Evolutionary conservation across 1,139 yeast genomes (phyloP), one percentile per base, ranked within the genome.

Genomic region (Yamadazyma blattariae): DNA sequence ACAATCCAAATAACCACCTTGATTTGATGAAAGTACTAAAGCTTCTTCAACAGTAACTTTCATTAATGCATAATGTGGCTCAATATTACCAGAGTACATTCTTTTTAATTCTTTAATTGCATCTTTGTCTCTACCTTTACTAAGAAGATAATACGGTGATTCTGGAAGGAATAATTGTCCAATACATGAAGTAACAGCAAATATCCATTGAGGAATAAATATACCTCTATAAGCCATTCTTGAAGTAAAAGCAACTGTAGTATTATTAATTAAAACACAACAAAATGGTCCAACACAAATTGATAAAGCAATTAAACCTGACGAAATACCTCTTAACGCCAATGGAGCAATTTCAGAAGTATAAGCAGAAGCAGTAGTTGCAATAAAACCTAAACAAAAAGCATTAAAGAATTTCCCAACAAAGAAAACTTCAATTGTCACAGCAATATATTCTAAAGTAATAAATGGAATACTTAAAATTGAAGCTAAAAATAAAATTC

Each of bases 11-110:
- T 49, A 50, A 17, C 52, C 7, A 32, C 31, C 25, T 3, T 23
- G 10, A 7, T 50, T 42, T 3, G 39, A 23, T 5, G 37, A 24
- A 13, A 26, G 7, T 2, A 42, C 37, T 15, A 54, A 37, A 26
- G 50, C 62, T 40, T 61, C 64, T 25, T 50, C 51, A 28, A 57
- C 49, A 7, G 68, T 61, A 39, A 52, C 33, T 33, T 52, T 58
- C 37, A 59, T 25, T 11, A 33, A 24, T 5, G 36, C 33, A 25
- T 25, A 32, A 19, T 37, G 39, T 21, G 41, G 34, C 28, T 41
- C 41, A 20, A 43, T 35, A n/a, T 36, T 29, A 32, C 40, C 40
- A 31, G 36, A 19, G 18, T 45, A 39, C 30, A 51, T 37, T 24
- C 51, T 33, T 25, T 33, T 47, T 5, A 42, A 33, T 5, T 50